A percentile compares a stretch with the other conserved stretches of the same genome.
Conservation (phyloP, 306 rosid species). For the Quercus wislizeni region DNA sequence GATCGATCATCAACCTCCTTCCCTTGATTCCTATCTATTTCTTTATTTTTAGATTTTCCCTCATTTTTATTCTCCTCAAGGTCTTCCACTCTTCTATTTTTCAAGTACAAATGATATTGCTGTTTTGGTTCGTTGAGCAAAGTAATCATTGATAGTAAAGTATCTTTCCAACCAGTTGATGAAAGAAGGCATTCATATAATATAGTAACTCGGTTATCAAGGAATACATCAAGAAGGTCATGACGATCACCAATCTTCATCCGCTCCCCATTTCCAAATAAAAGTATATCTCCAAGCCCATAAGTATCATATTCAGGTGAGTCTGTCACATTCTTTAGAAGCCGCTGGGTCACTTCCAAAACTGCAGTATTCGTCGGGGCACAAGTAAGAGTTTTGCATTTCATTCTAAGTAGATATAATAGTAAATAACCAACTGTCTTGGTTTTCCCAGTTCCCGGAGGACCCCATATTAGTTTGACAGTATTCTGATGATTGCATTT, state of each 20-base stretch:
- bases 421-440: constrained; percentile 49
- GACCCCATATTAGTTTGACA: constrained; percentile 63
- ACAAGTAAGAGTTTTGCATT: constrained; percentile 50
- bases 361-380: constrained; percentile 65
- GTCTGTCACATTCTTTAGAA: constrained; percentile 12
- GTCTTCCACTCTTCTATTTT: neutral
- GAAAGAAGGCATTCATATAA: neutral
- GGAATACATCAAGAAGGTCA: constrained; percentile 15
- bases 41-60: neutral
- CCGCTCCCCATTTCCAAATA: constrained; percentile 21
- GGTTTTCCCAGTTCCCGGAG: constrained; percentile 70
- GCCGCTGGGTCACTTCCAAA: constrained; percentile 35
- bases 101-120: constrained; percentile 30
- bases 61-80: neutral
- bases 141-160: constrained; percentile 5
- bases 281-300: constrained; percentile 34
- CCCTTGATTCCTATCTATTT: neutral
- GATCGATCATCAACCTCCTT: neutral
- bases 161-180: constrained; percentile 13
- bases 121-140: constrained; percentile 23
- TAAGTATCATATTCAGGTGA: neutral
- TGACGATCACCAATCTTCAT: constrained; percentile 18
- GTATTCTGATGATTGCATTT: constrained; percentile 25
- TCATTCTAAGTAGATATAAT: constrained; percentile 22
- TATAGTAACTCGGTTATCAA: constrained; percentile 8